Percentiles rank a stretch among this genome's conserved stretches.
These are phyloP conservation scores for Oxyria digyna DNA, from an alignment of 148 eudicot genomes.

Conservation along the genomic window DNA sequence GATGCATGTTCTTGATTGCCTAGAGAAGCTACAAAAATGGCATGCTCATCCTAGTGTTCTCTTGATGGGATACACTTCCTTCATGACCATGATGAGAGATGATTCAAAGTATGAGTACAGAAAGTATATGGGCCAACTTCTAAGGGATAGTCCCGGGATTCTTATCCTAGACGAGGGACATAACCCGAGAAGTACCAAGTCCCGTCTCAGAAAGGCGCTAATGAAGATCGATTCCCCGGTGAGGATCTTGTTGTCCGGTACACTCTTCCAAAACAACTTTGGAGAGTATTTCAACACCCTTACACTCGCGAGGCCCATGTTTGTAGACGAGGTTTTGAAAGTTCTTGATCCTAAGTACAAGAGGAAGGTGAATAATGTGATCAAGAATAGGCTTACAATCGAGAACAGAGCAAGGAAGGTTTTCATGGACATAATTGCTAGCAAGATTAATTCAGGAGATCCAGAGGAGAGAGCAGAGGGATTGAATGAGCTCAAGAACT, in stretches of 20 bases:
- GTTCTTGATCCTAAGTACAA: slow-evolving; percentile 70
- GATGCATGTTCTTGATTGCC: slow-evolving; percentile 86
- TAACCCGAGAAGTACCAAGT: slow-evolving; percentile 90
- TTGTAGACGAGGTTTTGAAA: slow-evolving; percentile 63
- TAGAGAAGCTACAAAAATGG: slow-evolving; percentile 89
- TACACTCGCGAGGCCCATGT: slow-evolving; percentile 71
- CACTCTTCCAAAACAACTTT: slow-evolving; percentile 88
- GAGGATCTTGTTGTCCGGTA: slow-evolving; percentile 75
- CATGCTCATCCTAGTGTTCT: slow-evolving; percentile 91
- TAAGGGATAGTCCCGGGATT: slow-evolving; percentile 79
- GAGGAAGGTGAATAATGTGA: slow-evolving; percentile 47
- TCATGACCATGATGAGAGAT: slow-evolving; percentile 69
- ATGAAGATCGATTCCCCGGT: slow-evolving; percentile 79
- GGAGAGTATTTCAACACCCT: slow-evolving; percentile 96
- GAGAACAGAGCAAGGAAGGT: slow-evolving; percentile 87
- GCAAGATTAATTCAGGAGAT: slow-evolving; percentile 48
- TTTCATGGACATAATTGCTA: slow-evolving; percentile 65
- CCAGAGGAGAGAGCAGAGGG: slow-evolving; percentile 50
- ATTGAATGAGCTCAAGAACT: slow-evolving; percentile 56
- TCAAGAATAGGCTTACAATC: slow-evolving; percentile 37
- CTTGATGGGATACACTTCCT: slow-evolving; percentile 95
- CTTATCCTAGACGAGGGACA: slow-evolving; percentile 91
- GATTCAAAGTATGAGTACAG: slow-evolving; percentile 77
- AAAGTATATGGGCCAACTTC: slow-evolving; percentile 68
- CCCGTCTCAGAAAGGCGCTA: slow-evolving; percentile 69